Evolutionary conservation across 495 filamentous ascomycete genomes (phyloP).

Genomic region (Cladorrhinum samala): DNA sequence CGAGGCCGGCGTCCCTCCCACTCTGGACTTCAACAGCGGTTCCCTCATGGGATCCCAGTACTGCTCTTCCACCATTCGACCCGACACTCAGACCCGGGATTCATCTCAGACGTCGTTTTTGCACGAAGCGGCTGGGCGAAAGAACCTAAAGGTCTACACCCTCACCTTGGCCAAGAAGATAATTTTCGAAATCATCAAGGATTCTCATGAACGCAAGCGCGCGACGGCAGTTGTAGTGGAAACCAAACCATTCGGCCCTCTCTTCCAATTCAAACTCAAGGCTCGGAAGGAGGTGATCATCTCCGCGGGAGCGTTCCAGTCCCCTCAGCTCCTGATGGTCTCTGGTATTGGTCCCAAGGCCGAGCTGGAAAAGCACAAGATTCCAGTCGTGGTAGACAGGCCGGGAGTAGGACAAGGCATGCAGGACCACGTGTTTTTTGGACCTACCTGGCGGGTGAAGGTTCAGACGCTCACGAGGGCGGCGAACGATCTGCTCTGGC

Average conservation of each 20-base stretch:
- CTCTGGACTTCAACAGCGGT: background rate
- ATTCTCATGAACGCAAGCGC: too few relatives aligned
- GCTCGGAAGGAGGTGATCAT: slow-evolving; percentile 49
- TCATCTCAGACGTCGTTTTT: background rate
- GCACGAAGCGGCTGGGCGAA: background rate
- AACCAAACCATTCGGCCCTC: background rate
- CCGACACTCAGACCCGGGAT: background rate
- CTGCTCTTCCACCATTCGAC: background rate
- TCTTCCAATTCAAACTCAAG: slow-evolving; percentile 23
- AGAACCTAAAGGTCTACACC: background rate
- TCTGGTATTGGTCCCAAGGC: slow-evolving; percentile 30
- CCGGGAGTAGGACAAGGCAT: slow-evolving; percentile 46
- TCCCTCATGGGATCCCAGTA: background rate
- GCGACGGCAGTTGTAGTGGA: slow-evolving; percentile 1
- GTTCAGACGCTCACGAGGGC: slow-evolving; percentile 52
- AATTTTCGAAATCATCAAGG: slow-evolving; percentile 32
- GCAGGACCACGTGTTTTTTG: slow-evolving; percentile 15
- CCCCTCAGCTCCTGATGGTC: slow-evolving; percentile 46
- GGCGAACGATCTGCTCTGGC: slow-evolving; percentile 34
- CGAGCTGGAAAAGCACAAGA: slow-evolving; percentile 19
- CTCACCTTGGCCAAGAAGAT: background rate
- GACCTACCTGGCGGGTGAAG: slow-evolving; percentile 52
- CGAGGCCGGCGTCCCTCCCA: background rate
- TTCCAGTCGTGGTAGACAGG: slow-evolving; percentile 40
- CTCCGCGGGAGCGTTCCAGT: slow-evolving; percentile 44